Evolutionary conservation across 139 green algal genomes (phyloP), one percentile per base, ranked within the genome.

Genomic region (Micromonas commoda): DNA sequence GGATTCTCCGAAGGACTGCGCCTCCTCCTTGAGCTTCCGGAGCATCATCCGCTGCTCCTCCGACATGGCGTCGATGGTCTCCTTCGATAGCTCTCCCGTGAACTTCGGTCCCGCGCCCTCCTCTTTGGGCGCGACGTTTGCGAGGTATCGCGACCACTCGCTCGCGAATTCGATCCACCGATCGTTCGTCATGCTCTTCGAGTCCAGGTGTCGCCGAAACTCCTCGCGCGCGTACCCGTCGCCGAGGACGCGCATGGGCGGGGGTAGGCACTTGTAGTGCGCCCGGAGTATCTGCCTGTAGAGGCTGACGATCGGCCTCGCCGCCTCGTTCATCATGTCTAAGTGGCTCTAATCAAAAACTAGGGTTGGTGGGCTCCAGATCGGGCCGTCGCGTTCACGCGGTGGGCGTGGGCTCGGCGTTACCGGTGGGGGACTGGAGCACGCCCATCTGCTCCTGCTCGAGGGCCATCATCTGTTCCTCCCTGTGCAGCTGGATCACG

Each of bases 401-500:
- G 20, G 20, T n/a, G 19, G 20, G 19, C 52, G 52, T 63, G 19
- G 52, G 20, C 52, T 19, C 52, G n/a, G n/a, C n/a, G n/a, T n/a
- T n/a, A n/a, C n/a, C n/a, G n/a, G n/a, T n/a, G n/a, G n/a, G n/a
- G n/a, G n/a, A n/a, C n/a, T 87, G 90, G 34, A 93, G 71, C 20
- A 90, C 89, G 20, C 82, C 86, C 28, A 92, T 82, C 81, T 95
- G 91, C 78, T 93, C 86, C 72, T 89, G 90, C 84, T 95, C 91
- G 79, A 94, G 80, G 2, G 94, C 90, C 16, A 89, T 64, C 71
- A 96, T 81, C 85, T 97, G 93, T 77, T 91, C 83, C 84, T 98
- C 94, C 3, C 92, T 79, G 73, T 98, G 94, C 92, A 98, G 94
- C 81, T 98, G 93, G 24, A 98, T 93, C n/a, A 98, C 96, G 6